Conservation (phyloP, 2,329 filamentous ascomycete genomes). For the Neofusicoccum laricinum region DNA sequence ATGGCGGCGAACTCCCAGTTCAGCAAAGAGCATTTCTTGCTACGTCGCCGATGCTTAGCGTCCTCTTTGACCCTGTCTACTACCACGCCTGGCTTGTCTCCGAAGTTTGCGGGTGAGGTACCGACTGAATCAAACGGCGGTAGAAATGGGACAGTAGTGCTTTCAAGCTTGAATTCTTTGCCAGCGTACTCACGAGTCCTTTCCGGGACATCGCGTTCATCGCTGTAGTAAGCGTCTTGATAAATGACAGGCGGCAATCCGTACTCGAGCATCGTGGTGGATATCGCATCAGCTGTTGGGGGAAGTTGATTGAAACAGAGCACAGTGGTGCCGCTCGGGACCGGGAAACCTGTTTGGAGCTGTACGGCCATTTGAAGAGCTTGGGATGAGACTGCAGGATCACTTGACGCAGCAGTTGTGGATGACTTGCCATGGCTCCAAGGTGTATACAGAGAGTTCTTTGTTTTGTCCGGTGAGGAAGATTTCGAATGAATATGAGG, state of each 20-base stretch:
- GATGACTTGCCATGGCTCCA: constrained; percentile 32
- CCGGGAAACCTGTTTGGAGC: constrained; percentile 22
- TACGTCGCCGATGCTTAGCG: constrained; percentile 50
- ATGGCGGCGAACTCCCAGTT: constrained; percentile 73
- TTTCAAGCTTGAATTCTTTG: constrained; percentile 74
- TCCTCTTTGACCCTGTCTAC: constrained; percentile 54
- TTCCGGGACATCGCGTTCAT: constrained; percentile 77
- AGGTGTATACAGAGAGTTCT: constrained; percentile 24
- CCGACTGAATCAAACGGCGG: constrained; percentile 71
- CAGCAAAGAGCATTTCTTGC: constrained; percentile 58
- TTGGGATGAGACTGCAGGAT: constrained; percentile 21
- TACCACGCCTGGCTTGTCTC: constrained; percentile 47
- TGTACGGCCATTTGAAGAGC: constrained; percentile 21
- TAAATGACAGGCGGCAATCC: constrained; percentile 70
- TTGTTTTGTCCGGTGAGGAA: background rate
- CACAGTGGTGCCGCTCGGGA: constrained; percentile 20
- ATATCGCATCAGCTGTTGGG: constrained; percentile 47
- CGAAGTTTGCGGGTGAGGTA: constrained; percentile 54
- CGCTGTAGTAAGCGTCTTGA: constrained; percentile 80
- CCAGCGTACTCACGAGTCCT: constrained; percentile 81
- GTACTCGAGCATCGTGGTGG: constrained; percentile 55
- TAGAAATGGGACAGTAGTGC: constrained; percentile 74
- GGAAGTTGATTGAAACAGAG: constrained; percentile 39
- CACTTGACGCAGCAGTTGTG: constrained; percentile 20
- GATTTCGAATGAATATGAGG: background rate